Base-by-base conservation (phyloP, 768 basidiomycete species). In the Leccinum boreale region DNA sequence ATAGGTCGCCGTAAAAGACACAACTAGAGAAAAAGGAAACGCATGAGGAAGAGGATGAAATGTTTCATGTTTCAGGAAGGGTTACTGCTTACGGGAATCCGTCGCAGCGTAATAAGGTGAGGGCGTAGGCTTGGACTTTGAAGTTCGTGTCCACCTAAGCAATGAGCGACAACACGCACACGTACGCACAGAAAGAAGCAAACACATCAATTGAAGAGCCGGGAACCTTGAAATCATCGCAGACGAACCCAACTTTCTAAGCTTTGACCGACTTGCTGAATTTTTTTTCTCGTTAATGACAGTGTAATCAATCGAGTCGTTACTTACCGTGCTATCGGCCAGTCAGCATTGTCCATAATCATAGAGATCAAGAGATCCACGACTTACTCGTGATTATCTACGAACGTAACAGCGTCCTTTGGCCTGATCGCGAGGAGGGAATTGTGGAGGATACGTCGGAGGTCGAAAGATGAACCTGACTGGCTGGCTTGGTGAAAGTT, bases 361-460 rank as follows among this genome's bases (percentile, higher is more conserved):
- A 21, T 3, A 33, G 7, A 45, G 11, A 54, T 36, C 36, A 54
- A 6, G 24, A 26, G 15, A 31, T 1, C 11, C 2, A 52, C 36
- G 10, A 74, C 87, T 73, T 60, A 92, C 91, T 94, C 92, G 62
- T 94, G 91, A 70, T 93, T 94, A 65, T 94, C 91, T 7, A 93
- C 91, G 65, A 93, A 93, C 0, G 91, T 93, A 5, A 97, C 91
- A 4, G 94, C 90, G 67, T 94, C 90, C 26, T 80, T 76, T 3
- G 94, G 93, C 58, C 84, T 81, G 3, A 74, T 66, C 56, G 86
- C 78, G 17, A 92, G 79, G 11, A 98, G 70, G 1, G 90, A 88
- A 48, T 81, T 77, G 52, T 87, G 77, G 42, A 94, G 75, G 59
- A 98, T 86, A 31, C 69, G 81, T 59, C 92, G 77, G 48, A 98